Evolutionary conservation across 2,329 filamentous ascomycete species (phyloP), one percentile per base, ranked within the genome.

Genomic region (Davidsoniella virescens): DNA sequence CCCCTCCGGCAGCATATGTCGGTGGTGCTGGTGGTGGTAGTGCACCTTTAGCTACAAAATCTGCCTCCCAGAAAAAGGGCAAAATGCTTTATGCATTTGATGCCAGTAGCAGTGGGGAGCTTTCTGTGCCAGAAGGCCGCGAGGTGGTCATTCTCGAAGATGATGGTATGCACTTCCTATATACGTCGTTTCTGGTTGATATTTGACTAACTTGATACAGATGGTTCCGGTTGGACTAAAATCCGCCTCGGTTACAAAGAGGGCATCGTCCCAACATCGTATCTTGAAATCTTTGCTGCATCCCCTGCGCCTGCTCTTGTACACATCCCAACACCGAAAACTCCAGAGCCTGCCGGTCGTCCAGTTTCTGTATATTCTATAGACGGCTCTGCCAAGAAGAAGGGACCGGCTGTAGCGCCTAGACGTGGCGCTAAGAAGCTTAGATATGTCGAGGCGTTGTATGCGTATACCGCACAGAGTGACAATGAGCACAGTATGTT

Each of bases 1-100:
- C 92, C 10, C 92, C 92, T 4, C 92, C 92, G 4, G 61, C 80
- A 5, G 75, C 84, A 29, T 96, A 94, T 60, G 72, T 92, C 54
- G 82, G 77, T 55, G 75, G 83, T 54, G 64, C 80, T 37, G 75
- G 81, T 4, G 71, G 76, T 57, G 12, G 29, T 12, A 66, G 66
- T 60, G 55, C 67, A 14, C 60, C 66, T 0, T 73, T 73, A 52
- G 71, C 69, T 9, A 62, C 62, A 2, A 55, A 60, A 14, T 61
- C 59, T 50, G 60, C 62, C n/a, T 17, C 26, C 5, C 61, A 70
- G 51, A 80, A 79, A 55, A 82, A 73, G 62, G 90, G 84, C 44
- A 93, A 82, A 65, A 94, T 96, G 88, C 58, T 95, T 1, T 98
- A 95, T 61, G 59, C 76, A 0, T 98, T 95, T 59, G 82, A 93